Conservation (phyloP, 225 moss, liverwort and hornwort species). For the Pseudoscleropodium purum region DNA sequence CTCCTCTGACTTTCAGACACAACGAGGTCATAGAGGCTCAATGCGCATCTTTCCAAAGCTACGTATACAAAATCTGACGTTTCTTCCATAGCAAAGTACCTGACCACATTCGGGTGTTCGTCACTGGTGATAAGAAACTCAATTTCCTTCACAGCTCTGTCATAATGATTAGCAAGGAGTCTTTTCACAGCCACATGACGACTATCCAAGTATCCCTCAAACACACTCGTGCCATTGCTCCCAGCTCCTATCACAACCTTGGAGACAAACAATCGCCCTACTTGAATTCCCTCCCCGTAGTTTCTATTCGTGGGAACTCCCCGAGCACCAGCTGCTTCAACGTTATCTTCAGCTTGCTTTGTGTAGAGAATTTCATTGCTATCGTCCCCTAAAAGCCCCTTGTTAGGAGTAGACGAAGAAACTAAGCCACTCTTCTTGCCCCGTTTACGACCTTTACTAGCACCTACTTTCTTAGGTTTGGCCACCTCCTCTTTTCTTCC, state of each 20-base stretch:
- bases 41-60: conserved; percentile 80
- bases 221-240: conserved; percentile 90
- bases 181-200: conserved; percentile 94
- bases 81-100: conserved; percentile 89
- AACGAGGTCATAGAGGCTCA: conserved; percentile 80
- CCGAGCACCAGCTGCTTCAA: conserved; percentile 13
- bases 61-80: conserved; percentile 88
- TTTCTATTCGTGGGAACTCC: conserved; percentile 16
- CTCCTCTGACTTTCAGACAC: conserved; percentile 54
- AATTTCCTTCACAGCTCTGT: conserved; percentile 91
- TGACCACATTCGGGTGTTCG: conserved; percentile 91
- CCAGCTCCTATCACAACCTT: conserved; percentile 78
- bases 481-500: conserved; percentile 9
- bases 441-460: conserved; percentile 24
- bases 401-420: neutral
- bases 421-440: conserved; percentile 14
- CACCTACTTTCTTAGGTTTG: conserved; percentile 23
- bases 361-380: neutral
- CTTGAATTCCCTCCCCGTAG: conserved; percentile 61
- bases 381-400: conserved; percentile 13
- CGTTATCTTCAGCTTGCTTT: conserved; percentile 1
- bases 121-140: conserved; percentile 83
- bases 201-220: conserved; percentile 79
- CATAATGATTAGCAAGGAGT: conserved; percentile 76
- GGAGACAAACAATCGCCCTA: conserved; percentile 76